Percentiles rank a stretch among this genome's conserved stretches.
phyloP scores from a whole-genome alignment of 2,329 filamentous ascomycete species.

The Didymella lethalis region DNA sequence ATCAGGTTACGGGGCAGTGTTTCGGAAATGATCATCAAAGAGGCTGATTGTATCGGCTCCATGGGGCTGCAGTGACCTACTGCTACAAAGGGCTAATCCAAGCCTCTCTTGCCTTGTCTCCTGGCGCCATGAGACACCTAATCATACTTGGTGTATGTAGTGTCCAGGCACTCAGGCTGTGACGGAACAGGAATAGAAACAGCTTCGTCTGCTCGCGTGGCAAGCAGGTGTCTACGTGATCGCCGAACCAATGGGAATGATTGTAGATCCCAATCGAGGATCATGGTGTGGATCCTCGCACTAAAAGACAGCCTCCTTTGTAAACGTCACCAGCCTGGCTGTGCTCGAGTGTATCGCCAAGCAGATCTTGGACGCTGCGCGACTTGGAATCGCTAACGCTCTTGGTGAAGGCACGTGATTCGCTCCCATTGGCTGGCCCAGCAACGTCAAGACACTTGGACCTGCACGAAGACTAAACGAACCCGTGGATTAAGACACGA shows the following conservation, averaged over 20 bases:
- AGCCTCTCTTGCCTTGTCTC: slow-evolving; percentile 1
- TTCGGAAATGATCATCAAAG: slow-evolving; percentile 9
- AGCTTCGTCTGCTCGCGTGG: slow-evolving; percentile 4
- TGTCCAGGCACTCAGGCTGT: slow-evolving; percentile 9
- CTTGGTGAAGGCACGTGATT: slow-evolving; percentile 34
- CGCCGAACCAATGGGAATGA: slow-evolving; percentile 1
- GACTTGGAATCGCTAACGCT: slow-evolving; percentile 27
- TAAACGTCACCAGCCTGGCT: slow-evolving; percentile 39
- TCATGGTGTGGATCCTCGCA: slow-evolving; percentile 3
- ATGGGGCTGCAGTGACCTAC: background rate
- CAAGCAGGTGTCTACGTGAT: slow-evolving; percentile 1
- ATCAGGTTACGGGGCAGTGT: slow-evolving; percentile 27
- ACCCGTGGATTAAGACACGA: slow-evolving; percentile 7
- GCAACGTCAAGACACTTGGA: slow-evolving; percentile 31
- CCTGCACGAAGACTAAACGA: slow-evolving; percentile 10
- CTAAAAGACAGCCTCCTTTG: slow-evolving; percentile 19
- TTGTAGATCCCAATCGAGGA: background rate
- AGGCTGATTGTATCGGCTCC: slow-evolving; percentile 15
- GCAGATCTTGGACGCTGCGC: slow-evolving; percentile 15
- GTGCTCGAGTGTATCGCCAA: slow-evolving; percentile 34
- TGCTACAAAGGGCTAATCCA: slow-evolving; percentile 6
- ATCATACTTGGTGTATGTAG: slow-evolving; percentile 1
- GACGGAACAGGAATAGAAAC: slow-evolving; percentile 23
- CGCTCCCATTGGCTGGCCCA: slow-evolving; percentile 18
- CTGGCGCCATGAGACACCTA: slow-evolving; percentile 1